Evolutionary conservation across 1,139 yeast species (phyloP).

Genomic region (Geotrichum siamense): DNA sequence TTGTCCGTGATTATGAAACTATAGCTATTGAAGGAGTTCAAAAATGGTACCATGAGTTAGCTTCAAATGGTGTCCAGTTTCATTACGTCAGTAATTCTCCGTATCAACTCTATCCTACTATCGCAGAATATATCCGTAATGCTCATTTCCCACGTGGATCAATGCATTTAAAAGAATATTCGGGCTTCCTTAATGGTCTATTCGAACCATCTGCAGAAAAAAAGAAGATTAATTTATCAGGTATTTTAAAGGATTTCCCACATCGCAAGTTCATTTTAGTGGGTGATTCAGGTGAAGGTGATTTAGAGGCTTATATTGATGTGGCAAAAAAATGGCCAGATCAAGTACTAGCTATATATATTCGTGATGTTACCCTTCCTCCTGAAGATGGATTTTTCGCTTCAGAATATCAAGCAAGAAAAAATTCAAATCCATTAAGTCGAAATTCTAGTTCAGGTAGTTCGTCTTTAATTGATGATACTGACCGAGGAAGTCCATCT

Average conservation of each 20-base stretch:
- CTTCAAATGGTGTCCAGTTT: constrained; percentile 44
- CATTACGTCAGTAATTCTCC: constrained; percentile 97
- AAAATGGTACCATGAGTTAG: constrained; percentile 53
- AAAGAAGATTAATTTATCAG: constrained; percentile 57
- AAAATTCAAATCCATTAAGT: neutral
- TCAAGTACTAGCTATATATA: constrained; percentile 65
- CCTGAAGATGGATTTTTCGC: constrained; percentile 21
- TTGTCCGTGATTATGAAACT: constrained; percentile 54
- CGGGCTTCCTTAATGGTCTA: constrained; percentile 71
- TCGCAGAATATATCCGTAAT: constrained; percentile 50
- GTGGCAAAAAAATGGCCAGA: constrained; percentile 56
- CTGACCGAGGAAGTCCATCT: neutral
- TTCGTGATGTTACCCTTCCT: constrained; percentile 62
- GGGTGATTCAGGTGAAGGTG: constrained; percentile 96
- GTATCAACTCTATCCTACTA: constrained; percentile 70
- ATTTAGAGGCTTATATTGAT: constrained; percentile 81
- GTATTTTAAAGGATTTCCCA: constrained; percentile 70
- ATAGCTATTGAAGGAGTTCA: constrained; percentile 72
- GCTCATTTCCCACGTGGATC: constrained; percentile 67
- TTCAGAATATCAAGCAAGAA: neutral
- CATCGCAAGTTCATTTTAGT: constrained; percentile 67
- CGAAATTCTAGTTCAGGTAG: neutral
- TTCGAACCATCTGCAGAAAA: constrained; percentile 84
- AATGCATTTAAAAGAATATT: constrained; percentile 76
- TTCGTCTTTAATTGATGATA: neutral